Evolutionary conservation across 306 rosid genomes (phyloP), one percentile per base, ranked within the genome.

Genomic region (Pyrus communis): DNA sequence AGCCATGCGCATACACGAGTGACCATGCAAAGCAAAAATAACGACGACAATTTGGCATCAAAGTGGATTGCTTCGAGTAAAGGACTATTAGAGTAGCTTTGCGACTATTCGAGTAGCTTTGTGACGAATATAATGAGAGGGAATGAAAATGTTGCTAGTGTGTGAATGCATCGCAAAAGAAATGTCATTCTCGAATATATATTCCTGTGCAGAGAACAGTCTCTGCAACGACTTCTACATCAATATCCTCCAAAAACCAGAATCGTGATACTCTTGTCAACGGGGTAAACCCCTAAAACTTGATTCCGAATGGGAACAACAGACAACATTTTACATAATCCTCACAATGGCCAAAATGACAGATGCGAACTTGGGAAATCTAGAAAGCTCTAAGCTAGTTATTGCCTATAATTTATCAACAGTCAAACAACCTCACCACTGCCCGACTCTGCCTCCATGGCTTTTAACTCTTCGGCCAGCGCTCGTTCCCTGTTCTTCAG

Each of bases 381-480:
- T 12, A 38, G 17, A 52, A 67, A 68, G 31, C 33, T 61, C 66
- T 71, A 27, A 21, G 43, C 38, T 64, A 52, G 57, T 27, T 63
- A 57, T 58, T 73, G 38, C 38, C 76, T 38, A 38, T 38, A 54
- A 35, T 40, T 54, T 66, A 76, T 70, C 54, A 62, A 46, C 19
- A 38, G n/a, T 79, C 74, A 83, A 76, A 15, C 78, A 4, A 63
- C 61, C 28, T 66, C 80, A 2, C 67, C 79, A 4, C 23, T 54
- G 52, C 67, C 14, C 17, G 80, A 64, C 52, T 65, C 87, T 13
- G 73, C 59, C 19, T 84, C 82, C 78, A 84, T 68, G 13, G 73
- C 80, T 60, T 69, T 57, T 40, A 84, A 57, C 52, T 71, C 74
- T 60, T 77, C 82, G 17, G 84, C 87, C 64, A 84, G n/a, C 81